Evolutionary conservation across 2,329 filamentous ascomycete genomes (phyloP), one percentile per base, ranked within the genome.

Genomic region (Aspergillus pseudotamarii): DNA sequence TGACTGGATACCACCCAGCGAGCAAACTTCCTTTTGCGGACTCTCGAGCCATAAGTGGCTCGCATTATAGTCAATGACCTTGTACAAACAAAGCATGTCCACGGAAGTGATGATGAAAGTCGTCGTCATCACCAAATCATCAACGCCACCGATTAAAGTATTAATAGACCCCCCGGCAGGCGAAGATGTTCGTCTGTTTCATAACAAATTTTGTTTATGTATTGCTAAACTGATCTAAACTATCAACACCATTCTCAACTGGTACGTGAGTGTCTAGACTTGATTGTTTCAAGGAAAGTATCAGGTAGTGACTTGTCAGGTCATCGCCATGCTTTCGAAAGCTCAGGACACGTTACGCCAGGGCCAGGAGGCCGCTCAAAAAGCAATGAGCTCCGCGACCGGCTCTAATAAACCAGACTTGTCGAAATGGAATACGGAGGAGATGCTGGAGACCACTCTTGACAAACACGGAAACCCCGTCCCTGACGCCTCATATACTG

Each of bases 41-140:
- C 6, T 41, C 6, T 54, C 45, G n/a, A 46, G 41, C 61, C 64
- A 66, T 57, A 23, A 48, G 66, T 70, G 68, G 68, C 64, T 55
- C 50, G n/a, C 4, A n/a, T 5, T 26, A 12, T 26, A 16, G 23
- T 58, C 38, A 48, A 55, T 58, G 48, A 45, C 55, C 38, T 21
- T 34, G 26, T 68, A 60, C 62, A 63, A 65, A 64, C 65, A 61
- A 66, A 45, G 21, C 21, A 9, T 45, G 51, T 57, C 51, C 51
- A 60, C 16, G 41, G 12, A n/a, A 60, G 62, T 66, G 60, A 48
- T 67, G 67, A 58, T 67, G 57, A 68, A 66, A 71, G 61, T 68
- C 57, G 57, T 71, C 74, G 73, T 76, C 74, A 76, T 75, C 48
- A 61, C 64, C 62, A 53, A 65, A 68, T 74, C 74, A 75, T 73